Evolutionary conservation across 345 rosid genomes (phyloP), one percentile per base, ranked within the genome.

Genomic region (Draba incana): DNA sequence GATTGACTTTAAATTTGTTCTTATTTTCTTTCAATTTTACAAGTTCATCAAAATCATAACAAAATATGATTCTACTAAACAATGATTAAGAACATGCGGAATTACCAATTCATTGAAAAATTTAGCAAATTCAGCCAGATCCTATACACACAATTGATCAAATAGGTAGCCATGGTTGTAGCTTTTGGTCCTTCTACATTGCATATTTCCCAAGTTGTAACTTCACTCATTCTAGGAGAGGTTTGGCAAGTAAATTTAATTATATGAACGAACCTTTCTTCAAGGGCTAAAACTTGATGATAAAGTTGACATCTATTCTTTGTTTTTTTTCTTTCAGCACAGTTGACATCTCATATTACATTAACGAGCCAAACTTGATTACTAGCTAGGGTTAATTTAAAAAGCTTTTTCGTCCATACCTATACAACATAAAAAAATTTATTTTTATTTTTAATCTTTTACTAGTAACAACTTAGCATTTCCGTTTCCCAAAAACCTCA

Each of bases 221-320:
- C 49, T 43, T 28, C 39, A 28, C 14, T 60, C 38, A 35, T 35
- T 35, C 51, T n/a, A 44, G 46, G 38, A 64, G 39, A 64, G 10
- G 58, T 64, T 64, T 64, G 69, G 69, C 69, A 38, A 37, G 68
- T 64, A 25, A n/a, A 24, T 38, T 54, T 43, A 66, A 45, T 43
- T 42, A 30, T 30, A 20, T 20, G 61, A 11, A n/a, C 12, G 6
- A 35, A 35, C 12, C 3, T 12, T 23, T 63, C 13, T 31, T 23
- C 16, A 23, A 27, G 25, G 41, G 3, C 10, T 6, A 43, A 39
- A 39, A 39, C 39, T 61, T 41, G 37, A 20, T 20, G 3, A 57
- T 1, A 42, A 41, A 58, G 38, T 59, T 59, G 48, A 27, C 24
- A 59, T 59, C 30, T n/a, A 4, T 31, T 31, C 4, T 31, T 31